Conservation (phyloP, 495 filamentous ascomycete genomes). For the Diplogelasinospora grovesii region DNA sequence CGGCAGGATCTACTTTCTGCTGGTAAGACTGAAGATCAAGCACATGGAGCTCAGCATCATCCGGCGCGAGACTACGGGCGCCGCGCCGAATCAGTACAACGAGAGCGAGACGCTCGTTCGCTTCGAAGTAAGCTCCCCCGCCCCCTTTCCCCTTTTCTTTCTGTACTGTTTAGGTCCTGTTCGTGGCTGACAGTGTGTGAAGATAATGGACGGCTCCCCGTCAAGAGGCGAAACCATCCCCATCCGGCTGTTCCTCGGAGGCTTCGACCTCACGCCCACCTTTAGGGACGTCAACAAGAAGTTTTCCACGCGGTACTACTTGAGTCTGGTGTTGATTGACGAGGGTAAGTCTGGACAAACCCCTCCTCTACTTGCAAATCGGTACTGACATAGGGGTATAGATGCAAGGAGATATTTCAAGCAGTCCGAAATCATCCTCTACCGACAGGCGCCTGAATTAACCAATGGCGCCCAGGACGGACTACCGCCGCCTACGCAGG, state of each 20-base stretch:
- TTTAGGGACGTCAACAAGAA: conserved; percentile 99
- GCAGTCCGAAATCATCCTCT: conserved; percentile 97
- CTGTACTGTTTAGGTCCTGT: no score
- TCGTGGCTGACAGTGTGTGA: not conserved
- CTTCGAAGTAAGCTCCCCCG: conserved; percentile 68
- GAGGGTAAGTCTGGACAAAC: conserved; percentile 55
- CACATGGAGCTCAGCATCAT: conserved; percentile 99
- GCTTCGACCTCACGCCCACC: conserved; percentile 95
- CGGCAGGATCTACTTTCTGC: conserved; percentile 95
- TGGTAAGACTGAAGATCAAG: conserved; percentile 98
- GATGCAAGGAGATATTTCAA: conserved; percentile 98
- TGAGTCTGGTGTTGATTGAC: conserved; percentile 93
- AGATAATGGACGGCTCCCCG: conserved; percentile 99
- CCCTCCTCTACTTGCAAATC: not conserved
- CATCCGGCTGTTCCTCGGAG: conserved; percentile 94
- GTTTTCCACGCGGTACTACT: conserved; percentile 96
- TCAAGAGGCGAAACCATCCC: conserved; percentile 97
- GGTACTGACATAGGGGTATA: conserved; percentile 25
- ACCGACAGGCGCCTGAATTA: conserved; percentile 80
- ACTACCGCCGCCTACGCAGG: conserved; percentile 21
- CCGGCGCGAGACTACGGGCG: conserved; percentile 90
- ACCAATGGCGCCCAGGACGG: conserved; percentile 25
- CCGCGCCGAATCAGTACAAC: conserved; percentile 99
- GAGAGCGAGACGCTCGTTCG: conserved; percentile 97
- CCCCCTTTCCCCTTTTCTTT: no score